phyloP scores from a whole-genome alignment of 768 basidiomycete genomes.

The Stropharia rugosoannulata region DNA sequence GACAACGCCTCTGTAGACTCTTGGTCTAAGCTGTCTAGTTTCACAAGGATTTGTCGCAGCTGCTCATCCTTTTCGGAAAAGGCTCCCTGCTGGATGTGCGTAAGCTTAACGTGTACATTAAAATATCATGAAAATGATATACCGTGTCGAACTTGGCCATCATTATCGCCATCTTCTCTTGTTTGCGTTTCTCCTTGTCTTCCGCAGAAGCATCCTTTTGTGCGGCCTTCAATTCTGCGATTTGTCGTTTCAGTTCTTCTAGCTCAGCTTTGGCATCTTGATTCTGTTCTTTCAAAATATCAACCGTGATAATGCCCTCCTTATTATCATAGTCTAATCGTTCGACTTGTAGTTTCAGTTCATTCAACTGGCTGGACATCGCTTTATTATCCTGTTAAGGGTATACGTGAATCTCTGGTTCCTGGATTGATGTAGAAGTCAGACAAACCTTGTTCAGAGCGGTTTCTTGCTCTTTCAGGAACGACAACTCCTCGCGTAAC shows the following conservation, averaged over 20 bases:
- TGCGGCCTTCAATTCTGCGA: slow-evolving; percentile 73
- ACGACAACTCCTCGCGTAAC: slow-evolving; percentile 82
- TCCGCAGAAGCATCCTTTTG: slow-evolving; percentile 88
- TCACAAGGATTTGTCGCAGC: slow-evolving; percentile 78
- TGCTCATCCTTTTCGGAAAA: slow-evolving; percentile 97
- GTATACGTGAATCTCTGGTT: background rate
- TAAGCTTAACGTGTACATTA: slow-evolving; percentile 8
- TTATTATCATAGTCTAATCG: slow-evolving; percentile 95
- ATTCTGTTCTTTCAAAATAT: slow-evolving; percentile 95
- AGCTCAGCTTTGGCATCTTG: slow-evolving; percentile 82
- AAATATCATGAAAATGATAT: slow-evolving; percentile 26
- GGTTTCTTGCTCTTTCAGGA: slow-evolving; percentile 90
- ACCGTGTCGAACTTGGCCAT: slow-evolving; percentile 99
- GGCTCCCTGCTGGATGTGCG: slow-evolving; percentile 68
- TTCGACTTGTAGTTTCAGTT: slow-evolving; percentile 88
- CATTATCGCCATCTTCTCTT: slow-evolving; percentile 99
- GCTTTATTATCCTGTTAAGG: slow-evolving; percentile 80
- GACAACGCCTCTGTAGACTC: slow-evolving; percentile 58
- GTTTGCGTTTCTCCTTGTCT: slow-evolving; percentile 98
- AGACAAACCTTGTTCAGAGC: slow-evolving; percentile 65
- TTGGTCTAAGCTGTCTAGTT: slow-evolving; percentile 77
- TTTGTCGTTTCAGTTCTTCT: slow-evolving; percentile 83
- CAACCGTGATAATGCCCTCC: slow-evolving; percentile 88
- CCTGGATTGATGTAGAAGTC: background rate
- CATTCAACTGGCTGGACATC: slow-evolving; percentile 92